These are phyloP conservation scores for Adenanthera pavonina DNA, from an alignment of 306 rosid genomes.

Conservation along the genomic window DNA sequence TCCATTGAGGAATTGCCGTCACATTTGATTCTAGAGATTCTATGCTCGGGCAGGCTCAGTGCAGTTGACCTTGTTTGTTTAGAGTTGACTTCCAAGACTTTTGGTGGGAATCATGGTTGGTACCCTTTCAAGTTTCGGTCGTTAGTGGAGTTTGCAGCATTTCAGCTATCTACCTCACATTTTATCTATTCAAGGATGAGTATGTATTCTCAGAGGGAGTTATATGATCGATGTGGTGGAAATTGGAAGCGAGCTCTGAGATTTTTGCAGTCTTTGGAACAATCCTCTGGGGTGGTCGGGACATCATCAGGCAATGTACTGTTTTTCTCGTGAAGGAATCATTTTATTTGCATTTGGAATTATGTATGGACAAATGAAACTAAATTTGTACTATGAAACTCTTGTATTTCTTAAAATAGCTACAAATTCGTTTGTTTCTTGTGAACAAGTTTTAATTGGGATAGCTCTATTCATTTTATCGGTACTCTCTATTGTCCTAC, in stretches of 20 bases:
- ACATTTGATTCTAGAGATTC: conserved; percentile 78
- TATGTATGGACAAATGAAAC: not conserved
- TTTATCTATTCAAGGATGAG: conserved; percentile 55
- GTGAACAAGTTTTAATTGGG: not conserved
- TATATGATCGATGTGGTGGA: conserved; percentile 72
- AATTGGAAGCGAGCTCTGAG: conserved; percentile 90
- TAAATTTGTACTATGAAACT: not conserved
- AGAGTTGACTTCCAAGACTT: conserved; percentile 80
- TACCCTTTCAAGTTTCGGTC: conserved; percentile 73
- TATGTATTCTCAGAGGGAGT: conserved; percentile 59
- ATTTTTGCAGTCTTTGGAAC: conserved; percentile 88
- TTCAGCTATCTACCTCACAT: conserved; percentile 71
- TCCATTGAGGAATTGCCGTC: conserved; percentile 66
- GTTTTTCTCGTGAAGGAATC: conserved; percentile 46
- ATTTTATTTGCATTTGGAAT: not conserved
- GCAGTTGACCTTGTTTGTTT: conserved; percentile 75
- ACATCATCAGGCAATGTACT: conserved; percentile 97
- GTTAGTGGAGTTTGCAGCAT: conserved; percentile 75
- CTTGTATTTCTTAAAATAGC: not conserved
- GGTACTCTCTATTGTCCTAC: not conserved
- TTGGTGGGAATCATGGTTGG: conserved; percentile 51
- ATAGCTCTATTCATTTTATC: not conserved
- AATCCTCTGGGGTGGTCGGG: conserved; percentile 72
- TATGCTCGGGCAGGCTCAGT: conserved; percentile 74
- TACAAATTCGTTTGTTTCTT: not conserved